A percentile compares a stretch with the other conserved stretches of the same genome.
phyloP scores from a whole-genome alignment of 495 filamentous ascomycete species.

The Penicillium goetzii region DNA sequence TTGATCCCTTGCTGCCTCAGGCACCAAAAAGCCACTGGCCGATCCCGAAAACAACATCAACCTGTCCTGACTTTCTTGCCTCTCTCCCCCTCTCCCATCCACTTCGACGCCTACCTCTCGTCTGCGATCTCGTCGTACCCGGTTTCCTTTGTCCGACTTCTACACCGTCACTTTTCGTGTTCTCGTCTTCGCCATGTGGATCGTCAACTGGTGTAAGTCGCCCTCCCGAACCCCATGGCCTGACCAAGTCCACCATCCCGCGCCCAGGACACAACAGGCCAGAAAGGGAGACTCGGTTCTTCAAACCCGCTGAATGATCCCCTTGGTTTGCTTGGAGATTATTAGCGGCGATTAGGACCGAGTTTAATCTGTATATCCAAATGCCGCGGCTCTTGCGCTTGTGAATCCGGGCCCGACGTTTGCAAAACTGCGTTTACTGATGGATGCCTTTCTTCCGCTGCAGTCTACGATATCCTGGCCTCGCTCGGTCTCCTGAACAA shows the following conservation, averaged over 20 bases:
- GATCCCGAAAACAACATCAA: constrained; percentile 41
- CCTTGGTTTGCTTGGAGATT: not conserved
- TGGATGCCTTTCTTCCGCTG: constrained; percentile 13
- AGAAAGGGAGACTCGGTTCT: not conserved
- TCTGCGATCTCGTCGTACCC: constrained; percentile 12
- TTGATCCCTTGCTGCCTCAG: constrained; percentile 30
- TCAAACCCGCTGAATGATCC: not conserved
- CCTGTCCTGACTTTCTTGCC: constrained; percentile 39
- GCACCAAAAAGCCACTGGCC: constrained; percentile 19
- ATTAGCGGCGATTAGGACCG: not conserved
- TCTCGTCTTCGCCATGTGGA: constrained; percentile 73
- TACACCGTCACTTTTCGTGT: constrained; percentile 12
- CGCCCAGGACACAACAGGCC: not conserved
- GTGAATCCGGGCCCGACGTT: constrained; percentile 16
- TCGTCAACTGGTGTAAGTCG: constrained; percentile 91
- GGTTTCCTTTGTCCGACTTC: constrained; percentile 14
- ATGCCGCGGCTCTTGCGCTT: constrained; percentile 24
- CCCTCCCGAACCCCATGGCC: constrained; percentile 23
- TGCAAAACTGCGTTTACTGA: constrained; percentile 19
- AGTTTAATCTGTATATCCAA: not conserved
- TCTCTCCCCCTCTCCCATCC: constrained; percentile 31
- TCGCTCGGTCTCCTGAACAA: constrained; percentile 93
- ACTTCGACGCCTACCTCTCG: constrained; percentile 19
- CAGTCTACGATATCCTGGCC: constrained; percentile 92
- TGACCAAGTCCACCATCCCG: constrained; percentile 16